Percentiles rank a stretch among this genome's conserved stretches.
These are phyloP conservation scores for Microbotryum saponariae DNA, from an alignment of 1,284 basidiomycete species.

Conservation along the genomic window DNA sequence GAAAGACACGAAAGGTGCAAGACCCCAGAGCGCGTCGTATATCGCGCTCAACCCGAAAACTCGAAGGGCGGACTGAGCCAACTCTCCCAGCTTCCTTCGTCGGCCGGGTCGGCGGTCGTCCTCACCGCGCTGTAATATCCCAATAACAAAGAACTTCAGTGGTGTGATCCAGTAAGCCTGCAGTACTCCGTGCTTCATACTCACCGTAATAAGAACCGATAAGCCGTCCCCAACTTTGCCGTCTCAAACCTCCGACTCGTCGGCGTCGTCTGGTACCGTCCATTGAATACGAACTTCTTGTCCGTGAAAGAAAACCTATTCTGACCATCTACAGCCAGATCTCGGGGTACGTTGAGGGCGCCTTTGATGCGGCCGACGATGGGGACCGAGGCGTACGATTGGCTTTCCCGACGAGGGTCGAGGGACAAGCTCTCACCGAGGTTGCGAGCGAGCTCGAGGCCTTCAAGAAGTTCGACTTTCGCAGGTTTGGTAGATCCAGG, in stretches of 20 bases:
- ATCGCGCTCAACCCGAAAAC: neutral
- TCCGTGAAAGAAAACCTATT: constrained; percentile 1
- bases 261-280: constrained; percentile 10
- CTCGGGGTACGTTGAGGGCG: constrained; percentile 9
- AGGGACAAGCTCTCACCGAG: too few relatives aligned
- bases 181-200: too few relatives aligned
- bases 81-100: constrained; percentile 18
- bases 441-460: too few relatives aligned
- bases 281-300: constrained; percentile 15
- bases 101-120: constrained; percentile 20
- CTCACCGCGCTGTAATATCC: constrained; percentile 9
- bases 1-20: too few relatives aligned
- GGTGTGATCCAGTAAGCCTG: too few relatives aligned
- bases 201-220: constrained; percentile 19
- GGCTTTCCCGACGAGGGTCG: too few relatives aligned
- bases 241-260: neutral
- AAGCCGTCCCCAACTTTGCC: constrained; percentile 6
- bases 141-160: too few relatives aligned
- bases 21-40: too few relatives aligned
- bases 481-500: too few relatives aligned
- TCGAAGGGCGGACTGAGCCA: constrained; percentile 23
- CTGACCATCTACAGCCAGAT: too few relatives aligned
- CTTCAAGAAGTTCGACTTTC: too few relatives aligned
- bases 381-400: constrained; percentile 9
- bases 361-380: constrained; percentile 14